Conservation (phyloP, 768 basidiomycete species). For the Tricholoma sp. region DNA sequence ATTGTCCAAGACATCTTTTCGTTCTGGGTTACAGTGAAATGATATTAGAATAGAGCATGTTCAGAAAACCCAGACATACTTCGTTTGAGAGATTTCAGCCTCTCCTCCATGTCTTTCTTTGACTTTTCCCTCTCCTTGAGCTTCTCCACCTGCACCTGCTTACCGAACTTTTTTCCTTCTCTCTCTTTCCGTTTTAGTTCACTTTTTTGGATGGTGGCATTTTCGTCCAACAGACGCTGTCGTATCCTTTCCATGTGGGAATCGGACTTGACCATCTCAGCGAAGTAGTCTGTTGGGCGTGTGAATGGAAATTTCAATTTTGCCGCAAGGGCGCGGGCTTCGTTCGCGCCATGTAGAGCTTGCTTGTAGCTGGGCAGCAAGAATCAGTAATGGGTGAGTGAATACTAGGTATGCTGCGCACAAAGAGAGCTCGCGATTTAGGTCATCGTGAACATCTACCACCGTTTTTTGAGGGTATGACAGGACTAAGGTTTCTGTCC, state of each 20-base stretch:
- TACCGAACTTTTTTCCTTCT: constrained; percentile 96
- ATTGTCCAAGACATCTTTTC: constrained; percentile 75
- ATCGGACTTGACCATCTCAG: constrained; percentile 98
- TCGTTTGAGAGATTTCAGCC: constrained; percentile 82
- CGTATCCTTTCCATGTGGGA: constrained; percentile 97
- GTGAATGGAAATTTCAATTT: constrained; percentile 82
- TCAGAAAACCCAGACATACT: constrained; percentile 46
- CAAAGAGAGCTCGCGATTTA: constrained; percentile 96
- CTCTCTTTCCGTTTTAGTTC: constrained; percentile 90
- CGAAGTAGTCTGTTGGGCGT: constrained; percentile 91
- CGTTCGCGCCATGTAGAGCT: constrained; percentile 78
- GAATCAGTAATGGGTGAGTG: neutral
- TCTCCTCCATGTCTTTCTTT: constrained; percentile 91
- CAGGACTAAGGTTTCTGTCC: constrained; percentile 79
- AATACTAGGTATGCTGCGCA: constrained; percentile 34
- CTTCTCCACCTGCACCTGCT: constrained; percentile 95
- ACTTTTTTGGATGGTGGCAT: constrained; percentile 81
- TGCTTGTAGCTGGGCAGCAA: constrained; percentile 78
- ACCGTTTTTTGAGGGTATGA: constrained; percentile 70
- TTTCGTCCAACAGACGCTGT: constrained; percentile 83
- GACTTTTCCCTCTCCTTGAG: constrained; percentile 82
- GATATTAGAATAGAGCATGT: neutral
- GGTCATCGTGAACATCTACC: constrained; percentile 80
- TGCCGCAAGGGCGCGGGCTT: constrained; percentile 71
- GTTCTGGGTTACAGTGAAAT: constrained; percentile 45